A percentile compares a stretch with the other conserved stretches of the same genome.
Evolutionary conservation across 805 yeast species (phyloP).

Genomic region (Yarrowia yakushimensis): DNA sequence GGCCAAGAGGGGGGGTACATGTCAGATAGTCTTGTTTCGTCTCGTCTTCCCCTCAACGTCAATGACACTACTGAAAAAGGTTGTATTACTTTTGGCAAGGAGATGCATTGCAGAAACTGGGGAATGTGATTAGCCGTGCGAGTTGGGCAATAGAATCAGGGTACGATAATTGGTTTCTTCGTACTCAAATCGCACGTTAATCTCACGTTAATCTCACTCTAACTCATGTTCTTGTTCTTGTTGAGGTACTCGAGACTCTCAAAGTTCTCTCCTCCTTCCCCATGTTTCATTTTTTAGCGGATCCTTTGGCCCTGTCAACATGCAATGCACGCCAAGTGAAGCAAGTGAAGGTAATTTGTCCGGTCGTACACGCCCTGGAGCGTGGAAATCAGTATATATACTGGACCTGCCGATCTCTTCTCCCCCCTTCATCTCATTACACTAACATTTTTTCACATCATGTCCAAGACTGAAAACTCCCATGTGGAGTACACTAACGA

Average conservation of each 20-base stretch:
- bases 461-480: not conserved
- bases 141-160: too few relatives aligned
- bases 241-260: too few relatives aligned
- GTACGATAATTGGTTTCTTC: too few relatives aligned
- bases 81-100: not conserved
- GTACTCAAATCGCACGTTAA: too few relatives aligned
- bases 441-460: not conserved
- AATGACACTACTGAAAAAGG: not conserved
- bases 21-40: too few relatives aligned
- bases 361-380: not conserved
- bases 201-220: too few relatives aligned
- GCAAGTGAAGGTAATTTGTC: not conserved
- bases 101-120: conserved; percentile 13
- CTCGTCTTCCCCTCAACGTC: too few relatives aligned
- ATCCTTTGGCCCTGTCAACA: not conserved
- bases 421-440: not conserved
- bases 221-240: too few relatives aligned
- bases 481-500: not conserved
- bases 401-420: not conserved
- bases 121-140: not conserved
- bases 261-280: not conserved
- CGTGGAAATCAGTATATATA: not conserved
- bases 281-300: not conserved
- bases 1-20: not conserved
- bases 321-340: not conserved